Base-by-base conservation (phyloP, 2,329 filamentous ascomycete species). In the Paracorniculantispora psalliotae region DNA sequence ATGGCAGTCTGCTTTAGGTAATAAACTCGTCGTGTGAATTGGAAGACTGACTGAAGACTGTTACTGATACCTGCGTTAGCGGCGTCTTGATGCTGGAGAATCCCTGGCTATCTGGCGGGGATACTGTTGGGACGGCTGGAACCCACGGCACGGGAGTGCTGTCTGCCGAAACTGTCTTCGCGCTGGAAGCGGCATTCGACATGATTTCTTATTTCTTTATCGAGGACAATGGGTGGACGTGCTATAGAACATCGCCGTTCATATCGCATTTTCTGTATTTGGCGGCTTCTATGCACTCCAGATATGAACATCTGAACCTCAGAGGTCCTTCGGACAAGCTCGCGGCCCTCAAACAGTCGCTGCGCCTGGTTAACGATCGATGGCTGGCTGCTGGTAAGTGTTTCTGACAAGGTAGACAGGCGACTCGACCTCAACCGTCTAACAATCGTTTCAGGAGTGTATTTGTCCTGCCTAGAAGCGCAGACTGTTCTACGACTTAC, bases 1-100 rank as follows among this genome's bases (percentile, higher is more conserved):
- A 62, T 62, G 53, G 58, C 61, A 26, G 53, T 60, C 2, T 62
- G 61, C 50, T 62, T 43, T 30, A 62, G 61, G 61, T 60, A 15
- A 37, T 15, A 3, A 4, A 3, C 5, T 37, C 33, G 12, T 37
- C 6, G 4, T 15, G 33, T 9, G 30, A 59, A 43, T 57, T 10
- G 17, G 13, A 19, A 19, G 10, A 6, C 21, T 19, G n/a, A 44
- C 6, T 19, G 4, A 6, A n/a, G n/a, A n/a, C n/a, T n/a, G n/a
- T 3, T 4, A 19, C 41, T 23, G 21, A 44, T 17, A 44, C 9
- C 10, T 12, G 2, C 21, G 2, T 6, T n/a, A 53, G 50, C 21
- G 50, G 30, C 13, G 35, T 53, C 17, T 37, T 53, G 10, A 25
- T 53, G n/a, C 50, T 53, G 23, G 50, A 53, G 21, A 37, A 37